Base-by-base conservation (phyloP, 805 yeast genomes). In the Wickerhamiella kazuoi region DNA sequence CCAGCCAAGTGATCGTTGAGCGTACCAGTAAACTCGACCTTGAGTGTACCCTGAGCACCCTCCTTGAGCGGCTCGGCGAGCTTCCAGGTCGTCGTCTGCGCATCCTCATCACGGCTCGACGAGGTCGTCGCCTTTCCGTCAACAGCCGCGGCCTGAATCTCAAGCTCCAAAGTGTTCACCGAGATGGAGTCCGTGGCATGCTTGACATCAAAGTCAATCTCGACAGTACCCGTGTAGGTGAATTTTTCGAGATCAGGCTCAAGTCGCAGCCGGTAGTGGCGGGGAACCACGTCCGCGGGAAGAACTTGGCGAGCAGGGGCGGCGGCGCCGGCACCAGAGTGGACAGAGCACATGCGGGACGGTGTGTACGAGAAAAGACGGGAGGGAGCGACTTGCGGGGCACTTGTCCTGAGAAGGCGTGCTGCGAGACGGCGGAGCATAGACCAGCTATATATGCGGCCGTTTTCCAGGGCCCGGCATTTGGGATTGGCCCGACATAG, bases 1-100 rank as follows among this genome's bases (percentile, higher is more conserved):
- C 84, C 84, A 37, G 78, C 76, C 78, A 77, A 72, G 52, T 73
- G 67, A 55, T 74, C 73, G 57, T 75, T 74, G 57, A 76, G 65
- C 28, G 57, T 62, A 37, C 80, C 81, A 23, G 65, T 60, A 55
- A 71, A 75, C 26, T 49, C 61, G 24, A 79, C 67, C 24, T 59
- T 53, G 53, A 79, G 69, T 3, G 72, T 66, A 16, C 78, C 76
- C 55, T 69, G 71, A 36, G 67, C 52, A 39, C 65, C 65, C 9
- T 49, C 54, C 15, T 44, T 34, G 17, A 62, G 49, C 17, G 49
- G 46, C n/a, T 55, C 48, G 36, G 63, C 69, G 44, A 86, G 72
- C 36, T 63, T 61, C 53, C 83, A 66, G 35, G 70, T 68, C 36
- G 74, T 72, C 31, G 72, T 68, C 62, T 87, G 93, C 44, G 67